phyloP scores from a whole-genome alignment of 2,329 filamentous ascomycete genomes.

The Talaromyces sp. region DNA sequence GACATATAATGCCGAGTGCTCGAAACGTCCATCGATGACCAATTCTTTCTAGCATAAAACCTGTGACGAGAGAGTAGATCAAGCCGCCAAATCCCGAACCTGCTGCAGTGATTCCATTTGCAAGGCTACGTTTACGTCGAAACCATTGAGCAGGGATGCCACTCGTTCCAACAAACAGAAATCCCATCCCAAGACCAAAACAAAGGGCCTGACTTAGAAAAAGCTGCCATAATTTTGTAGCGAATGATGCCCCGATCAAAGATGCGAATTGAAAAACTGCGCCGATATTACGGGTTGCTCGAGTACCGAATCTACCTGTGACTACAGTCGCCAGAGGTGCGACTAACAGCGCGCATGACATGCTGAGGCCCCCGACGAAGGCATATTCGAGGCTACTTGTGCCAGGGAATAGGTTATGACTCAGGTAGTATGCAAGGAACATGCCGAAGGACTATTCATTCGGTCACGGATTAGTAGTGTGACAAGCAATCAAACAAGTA shows the following conservation, averaged over 20 bases:
- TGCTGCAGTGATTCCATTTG: slow-evolving; percentile 57
- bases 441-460: slow-evolving; percentile 49
- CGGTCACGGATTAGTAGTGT: background rate
- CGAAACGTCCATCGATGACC: slow-evolving; percentile 60
- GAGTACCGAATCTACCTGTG: slow-evolving; percentile 52
- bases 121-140: slow-evolving; percentile 53
- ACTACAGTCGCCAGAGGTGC: slow-evolving; percentile 55
- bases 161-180: slow-evolving; percentile 58
- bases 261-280: slow-evolving; percentile 52
- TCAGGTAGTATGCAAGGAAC: slow-evolving; percentile 59
- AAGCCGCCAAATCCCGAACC: slow-evolving; percentile 60
- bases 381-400: slow-evolving; percentile 56
- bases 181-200: slow-evolving; percentile 62
- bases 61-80: slow-evolving; percentile 57
- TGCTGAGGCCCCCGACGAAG: slow-evolving; percentile 59
- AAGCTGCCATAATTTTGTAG: slow-evolving; percentile 56
- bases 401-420: slow-evolving; percentile 53
- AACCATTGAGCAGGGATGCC: slow-evolving; percentile 62
- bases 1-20: slow-evolving; percentile 50
- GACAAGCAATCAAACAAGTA: background rate
- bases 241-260: slow-evolving; percentile 52
- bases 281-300: slow-evolving; percentile 54
- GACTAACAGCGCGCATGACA: slow-evolving; percentile 56
- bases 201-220: slow-evolving; percentile 60
- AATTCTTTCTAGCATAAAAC: slow-evolving; percentile 55